Percentiles rank a stretch among this genome's conserved stretches.
Conservation (phyloP, 2,329 filamentous ascomycete species). For the Apiospora aurea region DNA sequence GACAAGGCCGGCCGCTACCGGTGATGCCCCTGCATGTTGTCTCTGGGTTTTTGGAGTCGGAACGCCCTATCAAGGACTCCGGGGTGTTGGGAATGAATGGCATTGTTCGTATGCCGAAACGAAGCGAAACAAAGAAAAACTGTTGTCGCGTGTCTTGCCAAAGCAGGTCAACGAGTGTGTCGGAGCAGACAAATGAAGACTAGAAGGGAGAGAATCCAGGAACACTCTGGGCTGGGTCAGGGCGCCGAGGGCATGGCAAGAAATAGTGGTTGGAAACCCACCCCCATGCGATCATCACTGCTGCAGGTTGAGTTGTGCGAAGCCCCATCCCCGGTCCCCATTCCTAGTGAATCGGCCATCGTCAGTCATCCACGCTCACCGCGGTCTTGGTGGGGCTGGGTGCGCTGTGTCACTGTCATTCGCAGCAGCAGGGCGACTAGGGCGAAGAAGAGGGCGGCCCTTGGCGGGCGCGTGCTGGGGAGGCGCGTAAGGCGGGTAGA, state of each 20-base stretch:
- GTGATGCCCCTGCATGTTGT: conserved; percentile 92
- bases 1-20: conserved; percentile 80
- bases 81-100: conserved; percentile 77
- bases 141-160: not conserved
- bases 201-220: not conserved
- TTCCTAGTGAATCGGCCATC: not conserved
- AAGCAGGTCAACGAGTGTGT: not conserved
- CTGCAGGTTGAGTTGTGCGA: conserved; percentile 15
- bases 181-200: not conserved
- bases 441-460: not conserved
- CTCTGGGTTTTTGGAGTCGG: conserved; percentile 83
- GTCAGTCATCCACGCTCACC: conserved; percentile 18
- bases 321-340: not conserved
- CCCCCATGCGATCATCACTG: not conserved
- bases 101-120: conserved; percentile 26
- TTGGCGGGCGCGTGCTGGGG: not conserved
- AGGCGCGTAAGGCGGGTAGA: not conserved
- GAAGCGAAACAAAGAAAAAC: not conserved
- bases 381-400: not conserved
- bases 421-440: not conserved
- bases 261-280: not conserved
- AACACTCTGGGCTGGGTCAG: not conserved
- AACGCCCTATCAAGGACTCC: conserved; percentile 78
- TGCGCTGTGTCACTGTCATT: conserved; percentile 4
- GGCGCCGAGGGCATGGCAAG: not conserved